phyloP scores from a whole-genome alignment of 2,329 filamentous ascomycete species.

The Ophiocordyceps camponoti-saundersi region DNA sequence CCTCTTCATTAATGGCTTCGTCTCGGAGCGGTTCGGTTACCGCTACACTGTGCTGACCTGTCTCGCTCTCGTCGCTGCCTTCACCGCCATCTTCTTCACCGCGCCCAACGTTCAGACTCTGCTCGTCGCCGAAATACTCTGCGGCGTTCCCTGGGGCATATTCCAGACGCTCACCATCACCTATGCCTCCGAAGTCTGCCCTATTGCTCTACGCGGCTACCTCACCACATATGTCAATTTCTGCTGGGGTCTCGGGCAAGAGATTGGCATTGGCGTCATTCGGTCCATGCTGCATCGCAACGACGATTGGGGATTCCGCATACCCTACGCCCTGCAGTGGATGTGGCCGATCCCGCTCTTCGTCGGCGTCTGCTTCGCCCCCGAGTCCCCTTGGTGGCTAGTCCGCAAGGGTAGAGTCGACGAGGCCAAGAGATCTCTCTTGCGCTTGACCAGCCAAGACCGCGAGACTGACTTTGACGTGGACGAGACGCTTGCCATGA shows the following conservation, averaged over 20 bases:
- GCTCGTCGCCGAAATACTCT: constrained; percentile 44
- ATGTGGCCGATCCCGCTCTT: constrained; percentile 57
- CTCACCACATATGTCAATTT: constrained; percentile 62
- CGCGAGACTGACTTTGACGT: constrained; percentile 58
- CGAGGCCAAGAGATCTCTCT: constrained; percentile 48
- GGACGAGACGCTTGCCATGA: constrained; percentile 79
- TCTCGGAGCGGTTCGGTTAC: constrained; percentile 53
- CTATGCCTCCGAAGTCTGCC: constrained; percentile 58
- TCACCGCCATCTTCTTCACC: constrained; percentile 49
- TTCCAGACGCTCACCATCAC: constrained; percentile 43
- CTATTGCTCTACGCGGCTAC: constrained; percentile 53
- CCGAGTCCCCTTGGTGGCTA: constrained; percentile 62
- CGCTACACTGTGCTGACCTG: constrained; percentile 45
- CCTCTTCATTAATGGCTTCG: constrained; percentile 45
- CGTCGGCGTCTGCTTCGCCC: constrained; percentile 49
- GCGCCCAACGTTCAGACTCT: constrained; percentile 41
- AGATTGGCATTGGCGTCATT: constrained; percentile 59
- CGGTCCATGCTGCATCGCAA: constrained; percentile 46
- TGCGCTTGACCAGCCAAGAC: constrained; percentile 45
- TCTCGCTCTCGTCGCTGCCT: constrained; percentile 33
- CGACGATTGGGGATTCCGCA: constrained; percentile 53
- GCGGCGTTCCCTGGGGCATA: constrained; percentile 45
- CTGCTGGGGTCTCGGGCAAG: constrained; percentile 62
- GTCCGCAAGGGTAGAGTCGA: constrained; percentile 46
- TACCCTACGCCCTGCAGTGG: constrained; percentile 61